phyloP scores from a whole-genome alignment of 139 green algal species.

The Chlamydomonas incerta region DNA sequence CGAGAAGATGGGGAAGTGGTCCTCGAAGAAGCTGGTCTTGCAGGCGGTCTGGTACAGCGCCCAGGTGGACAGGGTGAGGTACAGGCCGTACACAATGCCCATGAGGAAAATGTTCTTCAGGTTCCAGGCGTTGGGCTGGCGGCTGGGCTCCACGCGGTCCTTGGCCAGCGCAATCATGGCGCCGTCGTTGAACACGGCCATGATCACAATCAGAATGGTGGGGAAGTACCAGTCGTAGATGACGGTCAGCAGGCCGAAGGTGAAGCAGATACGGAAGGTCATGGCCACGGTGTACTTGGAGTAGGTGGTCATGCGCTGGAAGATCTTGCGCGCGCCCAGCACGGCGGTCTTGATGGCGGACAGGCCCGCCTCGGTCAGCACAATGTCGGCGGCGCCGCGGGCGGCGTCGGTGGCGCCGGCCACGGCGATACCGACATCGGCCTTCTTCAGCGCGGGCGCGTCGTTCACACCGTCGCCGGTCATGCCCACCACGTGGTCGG shows the following conservation, averaged over 20 bases:
- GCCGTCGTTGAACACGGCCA: conserved; percentile 92
- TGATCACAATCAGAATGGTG: conserved; percentile 88
- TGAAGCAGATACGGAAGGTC: conserved; percentile 92
- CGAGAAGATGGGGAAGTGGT: conserved; percentile 63
- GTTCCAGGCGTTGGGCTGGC: conserved; percentile 81
- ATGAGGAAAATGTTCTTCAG: conserved; percentile 83
- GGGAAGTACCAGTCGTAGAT: conserved; percentile 91
- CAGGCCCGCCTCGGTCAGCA: conserved; percentile 66
- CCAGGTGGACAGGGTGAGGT: conserved; percentile 83
- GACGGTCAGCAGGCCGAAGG: conserved; percentile 86
- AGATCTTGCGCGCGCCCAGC: conserved; percentile 87
- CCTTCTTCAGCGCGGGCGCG: conserved; percentile 95
- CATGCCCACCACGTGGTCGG: conserved; percentile 85
- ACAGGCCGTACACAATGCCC: conserved; percentile 85
- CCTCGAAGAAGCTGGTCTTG: conserved; percentile 78
- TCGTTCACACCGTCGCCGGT: conserved; percentile 93
- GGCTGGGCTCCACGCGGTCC: conserved; percentile 72
- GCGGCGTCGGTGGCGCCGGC: conserved; percentile 83
- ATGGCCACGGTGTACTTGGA: conserved; percentile 89
- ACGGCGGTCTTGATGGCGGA: conserved; percentile 79
- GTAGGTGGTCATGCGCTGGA: conserved; percentile 93
- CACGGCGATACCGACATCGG: conserved; percentile 94
- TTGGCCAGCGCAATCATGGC: conserved; percentile 92
- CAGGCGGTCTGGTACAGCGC: conserved; percentile 62
- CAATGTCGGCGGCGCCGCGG: conserved; percentile 87